Percentiles rank a stretch among this genome's conserved stretches.
Conservation (phyloP, 2,329 filamentous ascomycete species). For the Tolypocladium pustulatum region DNA sequence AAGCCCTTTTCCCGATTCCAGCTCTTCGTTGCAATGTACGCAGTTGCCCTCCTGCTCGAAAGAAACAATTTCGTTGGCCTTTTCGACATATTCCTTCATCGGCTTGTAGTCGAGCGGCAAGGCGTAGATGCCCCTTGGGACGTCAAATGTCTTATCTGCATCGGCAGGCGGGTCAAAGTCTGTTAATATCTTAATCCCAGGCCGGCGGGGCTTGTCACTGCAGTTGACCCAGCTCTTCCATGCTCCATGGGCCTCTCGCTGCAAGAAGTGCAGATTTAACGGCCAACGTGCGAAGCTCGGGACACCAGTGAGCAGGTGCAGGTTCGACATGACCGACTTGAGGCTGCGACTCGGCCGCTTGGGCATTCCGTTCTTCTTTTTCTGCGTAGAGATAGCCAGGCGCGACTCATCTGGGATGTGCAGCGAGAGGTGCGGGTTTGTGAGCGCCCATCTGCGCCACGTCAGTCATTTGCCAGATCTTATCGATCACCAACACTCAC, state of each 20-base stretch:
- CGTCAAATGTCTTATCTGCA: constrained; percentile 2
- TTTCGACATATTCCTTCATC: constrained; percentile 43
- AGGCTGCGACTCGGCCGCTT: constrained; percentile 50
- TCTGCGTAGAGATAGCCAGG: constrained; percentile 40
- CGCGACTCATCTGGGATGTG: constrained; percentile 60
- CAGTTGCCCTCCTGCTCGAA: constrained; percentile 48
- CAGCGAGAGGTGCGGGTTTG: constrained; percentile 69
- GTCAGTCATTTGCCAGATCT: neutral
- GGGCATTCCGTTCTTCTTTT: constrained; percentile 43
- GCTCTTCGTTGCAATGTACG: constrained; percentile 35
- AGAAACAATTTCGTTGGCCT: constrained; percentile 40
- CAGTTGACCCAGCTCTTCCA: constrained; percentile 54
- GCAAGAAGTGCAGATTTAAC: constrained; percentile 69
- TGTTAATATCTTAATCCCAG: constrained; percentile 40
- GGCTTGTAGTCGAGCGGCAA: constrained; percentile 45
- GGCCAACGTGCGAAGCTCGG: constrained; percentile 79
- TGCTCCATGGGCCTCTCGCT: constrained; percentile 52
- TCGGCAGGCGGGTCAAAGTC: constrained; percentile 35
- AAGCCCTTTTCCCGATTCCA: constrained; percentile 38
- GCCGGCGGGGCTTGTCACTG: constrained; percentile 34
- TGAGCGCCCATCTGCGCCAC: constrained; percentile 73
- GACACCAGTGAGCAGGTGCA: constrained; percentile 71
- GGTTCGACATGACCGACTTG: constrained; percentile 61
- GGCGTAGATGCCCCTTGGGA: constrained; percentile 38
- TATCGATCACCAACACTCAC: constrained; percentile 34